phyloP scores from a whole-genome alignment of 306 rosid species.

The Citrullus colocynthis region DNA sequence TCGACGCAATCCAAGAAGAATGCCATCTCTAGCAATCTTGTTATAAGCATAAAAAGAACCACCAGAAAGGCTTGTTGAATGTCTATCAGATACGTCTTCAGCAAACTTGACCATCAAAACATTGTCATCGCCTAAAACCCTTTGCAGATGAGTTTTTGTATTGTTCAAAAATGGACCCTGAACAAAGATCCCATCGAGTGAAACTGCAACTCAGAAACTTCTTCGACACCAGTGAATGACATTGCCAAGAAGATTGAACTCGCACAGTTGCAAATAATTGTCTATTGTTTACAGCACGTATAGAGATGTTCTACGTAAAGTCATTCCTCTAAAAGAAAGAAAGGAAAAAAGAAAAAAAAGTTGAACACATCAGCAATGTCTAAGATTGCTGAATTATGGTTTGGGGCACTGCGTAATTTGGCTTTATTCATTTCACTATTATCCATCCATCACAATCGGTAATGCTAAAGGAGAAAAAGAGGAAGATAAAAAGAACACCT shows the following conservation, averaged over 20 bases:
- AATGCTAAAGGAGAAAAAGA: neutral
- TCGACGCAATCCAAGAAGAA: constrained; percentile 43
- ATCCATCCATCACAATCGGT: neutral
- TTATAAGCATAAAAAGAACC: constrained; percentile 16
- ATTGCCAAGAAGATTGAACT: neutral
- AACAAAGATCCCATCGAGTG: neutral
- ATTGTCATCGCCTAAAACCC: constrained; percentile 55
- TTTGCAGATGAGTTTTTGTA: constrained; percentile 52
- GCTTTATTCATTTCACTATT: neutral
- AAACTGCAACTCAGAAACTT: neutral
- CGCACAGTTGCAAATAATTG: neutral
- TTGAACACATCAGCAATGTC: neutral
- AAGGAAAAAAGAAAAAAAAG: too few relatives aligned
- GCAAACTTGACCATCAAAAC: constrained; percentile 52
- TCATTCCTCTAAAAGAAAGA: neutral
- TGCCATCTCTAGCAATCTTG: constrained; percentile 51
- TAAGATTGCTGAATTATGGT: neutral
- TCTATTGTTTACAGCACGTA: neutral
- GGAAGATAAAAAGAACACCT: neutral
- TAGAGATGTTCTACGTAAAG: neutral
- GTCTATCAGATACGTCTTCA: constrained; percentile 2
- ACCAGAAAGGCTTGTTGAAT: neutral
- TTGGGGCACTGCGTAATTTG: neutral
- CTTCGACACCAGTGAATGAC: neutral
- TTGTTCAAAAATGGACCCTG: constrained; percentile 54